These are phyloP conservation scores for Nannochloropsis granulata DNA, from an alignment of 108 stramenopile species.

Conservation along the genomic window DNA sequence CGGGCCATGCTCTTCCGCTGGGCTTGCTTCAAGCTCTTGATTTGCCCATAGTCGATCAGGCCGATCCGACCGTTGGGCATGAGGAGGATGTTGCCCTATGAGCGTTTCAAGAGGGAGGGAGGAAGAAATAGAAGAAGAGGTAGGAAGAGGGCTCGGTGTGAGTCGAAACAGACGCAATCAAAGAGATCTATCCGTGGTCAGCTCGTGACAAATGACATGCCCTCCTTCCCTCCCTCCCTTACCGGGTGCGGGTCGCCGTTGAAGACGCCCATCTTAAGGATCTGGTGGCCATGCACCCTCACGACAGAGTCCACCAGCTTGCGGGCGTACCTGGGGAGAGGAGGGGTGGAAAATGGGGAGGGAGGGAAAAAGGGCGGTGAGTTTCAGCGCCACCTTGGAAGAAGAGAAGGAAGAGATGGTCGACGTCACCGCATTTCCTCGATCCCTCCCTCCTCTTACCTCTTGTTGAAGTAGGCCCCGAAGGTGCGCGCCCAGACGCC, in stretches of 20 bases:
- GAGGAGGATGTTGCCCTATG: constrained; percentile 9
- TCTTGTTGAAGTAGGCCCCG: not conserved
- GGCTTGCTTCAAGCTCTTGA: constrained; percentile 4
- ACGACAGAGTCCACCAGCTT: not conserved
- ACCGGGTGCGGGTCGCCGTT: constrained; percentile 40
- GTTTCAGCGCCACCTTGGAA: not conserved
- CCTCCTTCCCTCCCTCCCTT: not conserved
- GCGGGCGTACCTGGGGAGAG: constrained; percentile 3
- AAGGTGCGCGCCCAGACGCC: not conserved
- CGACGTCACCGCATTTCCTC: not conserved
- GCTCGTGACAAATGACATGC: not conserved
- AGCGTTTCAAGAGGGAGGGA: not conserved
- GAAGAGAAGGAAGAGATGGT: not conserved
- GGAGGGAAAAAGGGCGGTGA: not conserved
- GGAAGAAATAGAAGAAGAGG: not conserved
- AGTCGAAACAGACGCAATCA: not conserved
- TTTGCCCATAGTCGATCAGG: constrained; percentile 21
- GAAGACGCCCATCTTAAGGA: constrained; percentile 31
- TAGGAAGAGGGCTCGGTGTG: not conserved
- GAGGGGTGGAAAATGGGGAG: not conserved
- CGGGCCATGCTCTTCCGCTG: not conserved
- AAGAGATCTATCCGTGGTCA: not conserved
- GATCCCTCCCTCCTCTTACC: not conserved
- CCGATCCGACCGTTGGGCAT: constrained; percentile 4
- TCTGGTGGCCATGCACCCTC: constrained; percentile 35